phyloP scores from a whole-genome alignment of 1,284 basidiomycete genomes.

The Peniophora sp. region DNA sequence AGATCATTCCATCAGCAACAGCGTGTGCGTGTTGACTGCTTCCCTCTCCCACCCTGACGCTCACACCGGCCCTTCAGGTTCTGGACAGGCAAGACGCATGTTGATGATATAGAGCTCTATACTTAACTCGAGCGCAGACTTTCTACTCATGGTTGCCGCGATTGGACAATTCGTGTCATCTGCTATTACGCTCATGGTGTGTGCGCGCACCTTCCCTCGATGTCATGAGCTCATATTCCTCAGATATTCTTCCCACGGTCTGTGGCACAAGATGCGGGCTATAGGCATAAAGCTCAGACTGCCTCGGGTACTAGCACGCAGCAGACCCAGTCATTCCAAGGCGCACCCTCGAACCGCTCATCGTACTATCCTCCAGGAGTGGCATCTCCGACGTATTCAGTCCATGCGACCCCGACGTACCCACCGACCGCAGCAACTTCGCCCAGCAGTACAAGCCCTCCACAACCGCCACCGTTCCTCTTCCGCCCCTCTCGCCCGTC shows the following conservation, averaged over 20 bases:
- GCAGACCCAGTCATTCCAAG: constrained; percentile 9
- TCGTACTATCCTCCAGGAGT: background rate
- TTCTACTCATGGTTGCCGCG: constrained; percentile 57
- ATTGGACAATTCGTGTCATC: constrained; percentile 70
- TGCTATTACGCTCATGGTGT: constrained; percentile 63
- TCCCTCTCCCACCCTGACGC: constrained; percentile 1
- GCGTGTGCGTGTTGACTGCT: constrained; percentile 38
- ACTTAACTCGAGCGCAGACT: constrained; percentile 31
- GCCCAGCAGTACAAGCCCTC: background rate
- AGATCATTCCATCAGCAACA: constrained; percentile 37
- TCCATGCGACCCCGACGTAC: background rate
- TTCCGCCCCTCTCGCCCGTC: background rate
- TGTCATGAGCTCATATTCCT: constrained; percentile 1
- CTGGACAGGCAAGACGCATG: constrained; percentile 34
- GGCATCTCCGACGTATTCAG: constrained; percentile 1
- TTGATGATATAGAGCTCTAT: background rate
- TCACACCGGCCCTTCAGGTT: constrained; percentile 25
- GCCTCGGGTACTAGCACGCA: constrained; percentile 5
- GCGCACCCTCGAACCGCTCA: background rate
- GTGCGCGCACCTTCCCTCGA: constrained; percentile 12
- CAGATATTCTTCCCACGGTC: constrained; percentile 74
- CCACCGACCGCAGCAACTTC: background rate
- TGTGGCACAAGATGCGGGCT: constrained; percentile 51
- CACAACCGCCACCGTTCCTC: background rate
- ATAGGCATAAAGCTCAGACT: constrained; percentile 24